Conservation (phyloP, 2,329 filamentous ascomycete genomes). For the Lasiodiplodia sp. region DNA sequence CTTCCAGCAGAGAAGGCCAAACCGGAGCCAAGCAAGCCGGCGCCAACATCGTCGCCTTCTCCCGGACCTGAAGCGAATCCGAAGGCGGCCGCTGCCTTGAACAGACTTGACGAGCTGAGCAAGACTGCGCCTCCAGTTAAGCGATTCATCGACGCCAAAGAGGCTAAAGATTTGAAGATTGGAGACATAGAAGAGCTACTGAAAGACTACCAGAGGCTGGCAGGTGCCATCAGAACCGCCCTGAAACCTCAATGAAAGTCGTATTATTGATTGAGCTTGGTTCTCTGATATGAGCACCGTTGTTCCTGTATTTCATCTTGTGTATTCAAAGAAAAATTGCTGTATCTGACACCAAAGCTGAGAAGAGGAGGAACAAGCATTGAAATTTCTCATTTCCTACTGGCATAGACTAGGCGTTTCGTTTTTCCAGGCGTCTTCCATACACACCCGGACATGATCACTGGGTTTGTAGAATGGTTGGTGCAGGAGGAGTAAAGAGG, state of each 20-base stretch:
- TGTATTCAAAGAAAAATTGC: conserved; percentile 1
- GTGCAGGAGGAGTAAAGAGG: not conserved
- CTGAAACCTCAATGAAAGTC: conserved; percentile 3
- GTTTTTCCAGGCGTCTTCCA: not conserved
- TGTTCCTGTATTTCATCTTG: not conserved
- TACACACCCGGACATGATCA: not conserved
- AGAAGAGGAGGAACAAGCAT: not conserved
- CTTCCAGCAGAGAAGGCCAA: not conserved
- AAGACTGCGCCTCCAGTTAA: conserved; percentile 56
- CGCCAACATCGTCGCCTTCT: not conserved
- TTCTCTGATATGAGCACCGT: not conserved
- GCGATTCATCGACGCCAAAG: conserved; percentile 55
- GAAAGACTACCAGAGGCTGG: conserved; percentile 54
- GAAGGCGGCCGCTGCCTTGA: conserved; percentile 50
- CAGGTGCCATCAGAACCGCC: conserved; percentile 49
- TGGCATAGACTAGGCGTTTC: not conserved
- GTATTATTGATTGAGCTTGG: not conserved
- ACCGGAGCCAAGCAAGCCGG: not conserved
- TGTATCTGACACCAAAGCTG: not conserved
- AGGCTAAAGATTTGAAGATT: conserved; percentile 54
- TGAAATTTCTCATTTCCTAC: not conserved
- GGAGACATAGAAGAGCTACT: conserved; percentile 57
- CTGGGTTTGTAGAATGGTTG: not conserved
- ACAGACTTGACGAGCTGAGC: conserved; percentile 53
- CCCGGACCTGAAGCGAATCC: conserved; percentile 33